Percentiles rank a stretch among this genome's conserved stretches.
phyloP scores from a whole-genome alignment of 106 monocot genomes.

The Platanthera zijinensis region DNA sequence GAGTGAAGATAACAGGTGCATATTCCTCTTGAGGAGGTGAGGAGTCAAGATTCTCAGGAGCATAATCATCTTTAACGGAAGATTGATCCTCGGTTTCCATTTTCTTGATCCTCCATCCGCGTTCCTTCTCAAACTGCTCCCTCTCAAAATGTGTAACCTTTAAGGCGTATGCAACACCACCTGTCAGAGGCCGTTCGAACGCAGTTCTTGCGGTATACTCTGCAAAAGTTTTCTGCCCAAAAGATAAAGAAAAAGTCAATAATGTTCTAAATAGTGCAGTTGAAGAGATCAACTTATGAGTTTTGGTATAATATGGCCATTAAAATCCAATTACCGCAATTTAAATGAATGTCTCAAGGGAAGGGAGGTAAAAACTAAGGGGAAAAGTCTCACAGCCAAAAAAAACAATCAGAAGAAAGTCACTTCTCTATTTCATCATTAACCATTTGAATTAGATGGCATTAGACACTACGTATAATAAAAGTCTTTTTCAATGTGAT shows the following conservation, averaged over 20 bases:
- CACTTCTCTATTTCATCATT: neutral
- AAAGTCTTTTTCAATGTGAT: neutral
- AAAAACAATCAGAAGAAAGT: neutral
- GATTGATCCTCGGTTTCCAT: constrained; percentile 80
- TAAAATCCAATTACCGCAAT: neutral
- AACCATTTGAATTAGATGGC: neutral
- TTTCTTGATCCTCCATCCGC: constrained; percentile 78
- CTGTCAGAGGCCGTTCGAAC: constrained; percentile 78
- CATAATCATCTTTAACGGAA: constrained; percentile 61
- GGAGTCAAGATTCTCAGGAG: constrained; percentile 60
- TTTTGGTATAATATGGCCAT: neutral
- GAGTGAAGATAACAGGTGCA: constrained; percentile 89
- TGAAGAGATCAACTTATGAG: neutral
- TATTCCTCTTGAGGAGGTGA: constrained; percentile 75
- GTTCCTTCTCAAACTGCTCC: constrained; percentile 63
- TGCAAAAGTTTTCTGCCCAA: constrained; percentile 64
- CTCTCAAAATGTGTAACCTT: constrained; percentile 57
- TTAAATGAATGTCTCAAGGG: neutral
- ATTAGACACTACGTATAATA: neutral
- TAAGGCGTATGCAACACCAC: constrained; percentile 83
- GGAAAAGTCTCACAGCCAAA: neutral
- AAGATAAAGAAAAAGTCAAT: constrained; percentile 4
- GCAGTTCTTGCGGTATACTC: constrained; percentile 85
- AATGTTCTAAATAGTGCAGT: neutral
- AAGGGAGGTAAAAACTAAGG: neutral